phyloP scores from a whole-genome alignment of 345 rosid genomes.

The Euphorbia lathyris region DNA sequence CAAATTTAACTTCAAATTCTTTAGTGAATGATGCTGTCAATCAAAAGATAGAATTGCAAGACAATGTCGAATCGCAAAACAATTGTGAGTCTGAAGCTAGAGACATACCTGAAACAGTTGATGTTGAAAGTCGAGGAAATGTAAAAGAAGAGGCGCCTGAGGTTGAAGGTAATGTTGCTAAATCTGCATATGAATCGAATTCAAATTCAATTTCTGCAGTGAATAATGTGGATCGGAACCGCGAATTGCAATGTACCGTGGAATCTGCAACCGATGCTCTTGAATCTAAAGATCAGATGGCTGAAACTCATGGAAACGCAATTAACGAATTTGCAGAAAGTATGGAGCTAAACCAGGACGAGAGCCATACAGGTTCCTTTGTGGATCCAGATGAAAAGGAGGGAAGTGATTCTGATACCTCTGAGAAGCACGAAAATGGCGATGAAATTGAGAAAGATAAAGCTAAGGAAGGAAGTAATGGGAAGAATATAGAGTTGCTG shows the following conservation, averaged over 20 bases:
- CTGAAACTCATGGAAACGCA: neutral
- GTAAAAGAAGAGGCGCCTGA: neutral
- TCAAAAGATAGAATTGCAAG: too few relatives aligned
- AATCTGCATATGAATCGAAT: too few relatives aligned
- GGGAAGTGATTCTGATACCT: neutral
- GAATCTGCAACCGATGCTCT: neutral
- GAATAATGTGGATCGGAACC: too few relatives aligned
- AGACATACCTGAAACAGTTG: too few relatives aligned
- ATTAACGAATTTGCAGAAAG: neutral
- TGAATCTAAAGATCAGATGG: neutral
- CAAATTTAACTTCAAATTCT: too few relatives aligned
- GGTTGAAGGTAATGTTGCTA: too few relatives aligned
- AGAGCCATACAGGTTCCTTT: slow-evolving; percentile 25
- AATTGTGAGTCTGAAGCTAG: too few relatives aligned
- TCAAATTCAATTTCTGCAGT: too few relatives aligned
- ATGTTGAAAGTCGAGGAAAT: neutral
- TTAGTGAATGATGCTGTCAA: too few relatives aligned
- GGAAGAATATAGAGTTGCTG: slow-evolving; percentile 33
- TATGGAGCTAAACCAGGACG: neutral
- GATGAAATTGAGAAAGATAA: neutral
- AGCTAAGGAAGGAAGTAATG: neutral
- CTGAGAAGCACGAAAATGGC: neutral
- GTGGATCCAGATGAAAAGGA: slow-evolving; percentile 6
- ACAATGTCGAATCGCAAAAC: too few relatives aligned
- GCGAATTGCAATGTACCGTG: neutral